phyloP scores from a whole-genome alignment of 306 rosid genomes.

The Crotalaria pallida region DNA sequence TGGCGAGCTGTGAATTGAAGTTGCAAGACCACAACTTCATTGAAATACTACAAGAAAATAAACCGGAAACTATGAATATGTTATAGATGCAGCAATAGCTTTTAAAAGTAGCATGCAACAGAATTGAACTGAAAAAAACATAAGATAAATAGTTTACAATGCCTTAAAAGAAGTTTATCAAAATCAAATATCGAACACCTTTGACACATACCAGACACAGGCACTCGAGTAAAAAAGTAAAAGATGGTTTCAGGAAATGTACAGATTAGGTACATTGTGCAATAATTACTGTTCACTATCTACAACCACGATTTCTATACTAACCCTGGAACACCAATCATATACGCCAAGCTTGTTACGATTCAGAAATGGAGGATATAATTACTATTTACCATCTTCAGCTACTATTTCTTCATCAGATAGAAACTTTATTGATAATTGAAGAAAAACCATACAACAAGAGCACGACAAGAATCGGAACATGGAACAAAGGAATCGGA shows the following conservation, averaged over 20 bases:
- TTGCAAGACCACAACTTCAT: conserved; percentile 91
- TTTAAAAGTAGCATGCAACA: not conserved
- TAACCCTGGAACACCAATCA: not conserved
- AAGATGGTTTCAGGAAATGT: conserved; percentile 4
- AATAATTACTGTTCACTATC: not conserved
- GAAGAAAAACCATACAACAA: not conserved
- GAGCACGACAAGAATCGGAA: not conserved
- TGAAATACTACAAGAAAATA: conserved; percentile 48
- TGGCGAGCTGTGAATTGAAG: conserved; percentile 96
- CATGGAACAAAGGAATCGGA: not conserved
- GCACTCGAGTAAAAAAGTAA: not conserved
- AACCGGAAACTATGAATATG: conserved; percentile 19
- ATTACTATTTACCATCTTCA: not conserved
- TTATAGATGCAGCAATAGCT: not conserved
- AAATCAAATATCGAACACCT: not conserved
- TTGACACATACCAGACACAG: conserved; percentile 11
- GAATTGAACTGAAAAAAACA: not conserved
- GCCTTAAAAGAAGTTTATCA: conserved; percentile 9
- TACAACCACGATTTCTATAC: not conserved
- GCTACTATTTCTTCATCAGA: not conserved
- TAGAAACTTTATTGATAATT: not conserved
- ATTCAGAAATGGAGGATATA: not conserved
- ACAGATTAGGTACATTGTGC: not conserved
- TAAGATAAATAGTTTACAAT: not conserved
- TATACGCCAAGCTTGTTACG: not conserved